These are phyloP conservation scores for Candida tropicalis DNA, from an alignment of 1,139 yeast species.

Conservation along the genomic window DNA sequence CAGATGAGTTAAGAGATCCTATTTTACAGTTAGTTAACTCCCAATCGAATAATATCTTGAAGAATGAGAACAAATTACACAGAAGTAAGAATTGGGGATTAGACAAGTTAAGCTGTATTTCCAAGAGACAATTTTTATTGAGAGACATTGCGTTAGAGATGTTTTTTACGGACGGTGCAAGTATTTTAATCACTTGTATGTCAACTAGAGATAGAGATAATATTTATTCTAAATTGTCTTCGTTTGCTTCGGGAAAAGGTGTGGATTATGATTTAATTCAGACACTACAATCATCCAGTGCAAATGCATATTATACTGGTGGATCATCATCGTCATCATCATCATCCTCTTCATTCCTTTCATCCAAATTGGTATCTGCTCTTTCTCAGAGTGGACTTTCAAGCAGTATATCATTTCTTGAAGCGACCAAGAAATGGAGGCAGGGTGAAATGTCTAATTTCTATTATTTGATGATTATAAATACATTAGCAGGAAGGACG, in stretches of 20 bases:
- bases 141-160: slow-evolving; percentile 80
- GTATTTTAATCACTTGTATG: slow-evolving; percentile 61
- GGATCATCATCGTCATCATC: slow-evolving; percentile 1
- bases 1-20: slow-evolving; percentile 61
- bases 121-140: slow-evolving; percentile 71
- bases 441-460: slow-evolving; percentile 79
- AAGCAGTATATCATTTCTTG: slow-evolving; percentile 31
- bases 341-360: slow-evolving; percentile 22
- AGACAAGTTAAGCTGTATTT: slow-evolving; percentile 58
- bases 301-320: slow-evolving; percentile 27
- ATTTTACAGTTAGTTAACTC: slow-evolving; percentile 60
- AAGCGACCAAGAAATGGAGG: slow-evolving; percentile 71
- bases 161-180: slow-evolving; percentile 72
- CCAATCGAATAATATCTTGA: slow-evolving; percentile 28
- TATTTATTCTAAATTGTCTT: slow-evolving; percentile 50
- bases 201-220: slow-evolving; percentile 55
- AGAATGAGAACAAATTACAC: slow-evolving; percentile 35
- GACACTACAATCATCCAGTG: slow-evolving; percentile 49
- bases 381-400: slow-evolving; percentile 24
- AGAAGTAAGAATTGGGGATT: slow-evolving; percentile 58
- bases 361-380: slow-evolving; percentile 40
- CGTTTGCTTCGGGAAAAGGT: slow-evolving; percentile 48
- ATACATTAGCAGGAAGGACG: slow-evolving; percentile 84
- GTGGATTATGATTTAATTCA: slow-evolving; percentile 54
- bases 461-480: slow-evolving; percentile 73